Conservation (phyloP, 495 filamentous ascomycete genomes). For the Melanomma pulvis-pyrius region DNA sequence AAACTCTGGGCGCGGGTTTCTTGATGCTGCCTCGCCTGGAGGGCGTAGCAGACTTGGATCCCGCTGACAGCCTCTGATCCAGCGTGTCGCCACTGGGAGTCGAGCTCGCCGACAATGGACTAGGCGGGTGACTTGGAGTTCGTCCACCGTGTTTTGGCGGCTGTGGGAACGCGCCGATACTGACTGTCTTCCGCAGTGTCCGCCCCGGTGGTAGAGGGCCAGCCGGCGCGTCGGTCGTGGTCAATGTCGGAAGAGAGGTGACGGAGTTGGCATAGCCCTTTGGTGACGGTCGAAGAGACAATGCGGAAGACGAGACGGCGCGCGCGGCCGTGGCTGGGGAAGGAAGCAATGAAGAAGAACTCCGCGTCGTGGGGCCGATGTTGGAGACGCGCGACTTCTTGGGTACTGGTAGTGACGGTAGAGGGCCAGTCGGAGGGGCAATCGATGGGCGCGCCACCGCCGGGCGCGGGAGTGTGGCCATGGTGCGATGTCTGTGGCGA, state of each 20-base stretch:
- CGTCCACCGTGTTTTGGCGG: conserved; percentile 68
- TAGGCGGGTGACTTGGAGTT: conserved; percentile 59
- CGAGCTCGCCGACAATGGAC: conserved; percentile 57
- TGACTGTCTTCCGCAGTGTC: conserved; percentile 79
- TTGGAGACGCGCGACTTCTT: conserved; percentile 73
- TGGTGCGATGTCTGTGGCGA: conserved; percentile 2
- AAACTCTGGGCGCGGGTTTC: conserved; percentile 29
- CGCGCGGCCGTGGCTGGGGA: conserved; percentile 25
- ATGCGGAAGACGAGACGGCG: conserved; percentile 36
- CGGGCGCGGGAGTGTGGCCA: conserved; percentile 64
- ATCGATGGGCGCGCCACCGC: conserved; percentile 62
- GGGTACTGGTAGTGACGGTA: conserved; percentile 70
- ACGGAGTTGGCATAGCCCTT: conserved; percentile 36
- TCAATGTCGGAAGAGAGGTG: conserved; percentile 40
- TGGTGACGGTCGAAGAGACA: conserved; percentile 21
- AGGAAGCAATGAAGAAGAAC: conserved; percentile 42
- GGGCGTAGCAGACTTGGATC: conserved; percentile 23
- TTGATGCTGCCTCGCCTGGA: conserved; percentile 46
- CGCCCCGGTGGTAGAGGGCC: conserved; percentile 56
- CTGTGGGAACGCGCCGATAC: conserved; percentile 90
- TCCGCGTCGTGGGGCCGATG: conserved; percentile 52
- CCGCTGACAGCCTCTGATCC: conserved; percentile 39
- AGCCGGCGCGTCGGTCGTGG: conserved; percentile 14
- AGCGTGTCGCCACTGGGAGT: conserved; percentile 23
- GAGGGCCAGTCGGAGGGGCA: conserved; percentile 64